These are phyloP conservation scores for Penicillium taxi DNA, from an alignment of 495 filamentous ascomycete species.

Conservation along the genomic window DNA sequence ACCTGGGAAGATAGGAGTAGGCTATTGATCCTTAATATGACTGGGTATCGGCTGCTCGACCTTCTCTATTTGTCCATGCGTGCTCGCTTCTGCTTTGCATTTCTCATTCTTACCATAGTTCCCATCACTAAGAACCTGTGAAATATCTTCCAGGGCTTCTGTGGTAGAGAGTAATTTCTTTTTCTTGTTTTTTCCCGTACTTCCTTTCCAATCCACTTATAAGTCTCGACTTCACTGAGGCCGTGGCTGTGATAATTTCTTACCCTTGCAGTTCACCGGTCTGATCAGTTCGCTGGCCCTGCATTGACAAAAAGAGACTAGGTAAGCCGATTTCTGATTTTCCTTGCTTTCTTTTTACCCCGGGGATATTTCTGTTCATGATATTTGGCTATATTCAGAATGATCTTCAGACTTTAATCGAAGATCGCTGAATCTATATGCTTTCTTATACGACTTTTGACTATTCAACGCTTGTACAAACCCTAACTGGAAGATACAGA, in stretches of 20 bases:
- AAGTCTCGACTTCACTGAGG: not conserved
- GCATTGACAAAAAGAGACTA: conserved; percentile 9
- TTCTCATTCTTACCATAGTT: conserved; percentile 1
- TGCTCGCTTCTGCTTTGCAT: conserved; percentile 11
- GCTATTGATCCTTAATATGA: conserved; percentile 7
- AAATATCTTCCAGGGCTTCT: not conserved
- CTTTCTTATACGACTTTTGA: not conserved
- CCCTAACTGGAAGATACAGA: too few relatives aligned
- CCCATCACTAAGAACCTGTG: not conserved
- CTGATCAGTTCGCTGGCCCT: conserved; percentile 13
- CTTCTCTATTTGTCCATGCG: conserved; percentile 15
- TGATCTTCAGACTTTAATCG: not conserved
- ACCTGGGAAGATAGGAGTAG: conserved; percentile 5
- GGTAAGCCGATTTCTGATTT: conserved; percentile 9
- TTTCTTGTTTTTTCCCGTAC: not conserved
- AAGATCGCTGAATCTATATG: not conserved
- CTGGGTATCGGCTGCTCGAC: conserved; percentile 12
- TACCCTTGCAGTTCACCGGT: conserved; percentile 6
- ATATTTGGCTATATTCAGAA: not conserved
- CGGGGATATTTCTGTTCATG: conserved; percentile 1
- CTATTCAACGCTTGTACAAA: not conserved
- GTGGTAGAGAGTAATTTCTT: not conserved
- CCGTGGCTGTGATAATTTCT: not conserved
- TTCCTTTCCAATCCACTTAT: not conserved
- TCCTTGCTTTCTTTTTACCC: conserved; percentile 1